Evolutionary conservation across 495 filamentous ascomycete species (phyloP), one percentile per base, ranked within the genome.

Genomic region (Aspergillus olivimuriae): DNA sequence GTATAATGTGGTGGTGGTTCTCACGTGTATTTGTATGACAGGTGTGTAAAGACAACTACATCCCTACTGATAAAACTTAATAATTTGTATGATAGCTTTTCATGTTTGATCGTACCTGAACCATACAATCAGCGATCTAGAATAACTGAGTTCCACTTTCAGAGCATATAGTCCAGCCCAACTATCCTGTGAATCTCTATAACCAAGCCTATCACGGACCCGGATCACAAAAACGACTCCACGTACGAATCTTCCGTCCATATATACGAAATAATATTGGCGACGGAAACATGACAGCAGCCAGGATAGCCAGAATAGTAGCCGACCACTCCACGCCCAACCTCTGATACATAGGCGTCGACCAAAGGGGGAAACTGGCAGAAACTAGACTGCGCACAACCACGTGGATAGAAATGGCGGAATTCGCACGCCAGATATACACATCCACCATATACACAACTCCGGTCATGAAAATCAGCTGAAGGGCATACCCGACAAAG

Each of bases 341-440:
- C 46, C 73, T 73, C 40, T 58, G 37, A 48, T 77, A 75, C 24
- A 28, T 28, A 11, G 24, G 24, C 24, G 24, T 28, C 6, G 24
- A 28, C 34, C 44, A 53, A 11, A 64, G 44, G 2, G 58, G 61
- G 7, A 61, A 61, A 0, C 47, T 55, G 1, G 61, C 80, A 0
- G 70, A 77, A 40, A 83, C 77, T 39, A 74, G 58, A 16, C 69
- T 75, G 11, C 82, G 57, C 39, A 85, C 42, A 44, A 84, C 77
- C 1, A 80, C 82, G 42, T 83, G 83, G 12, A 80, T 80, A 4
- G 74, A 75, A 7, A 82, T 67, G 1, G 81, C 78, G 0, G 74
- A 69, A 41, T 70, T 69, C 4, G 66, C 64, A 36, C 72, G 59
- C 46, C 68, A 41, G n/a, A 62, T 41, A 46, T 82, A 83, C 26